Base-by-base conservation (phyloP, 2,329 filamentous ascomycete genomes). In the Xylaria sp. region DNA sequence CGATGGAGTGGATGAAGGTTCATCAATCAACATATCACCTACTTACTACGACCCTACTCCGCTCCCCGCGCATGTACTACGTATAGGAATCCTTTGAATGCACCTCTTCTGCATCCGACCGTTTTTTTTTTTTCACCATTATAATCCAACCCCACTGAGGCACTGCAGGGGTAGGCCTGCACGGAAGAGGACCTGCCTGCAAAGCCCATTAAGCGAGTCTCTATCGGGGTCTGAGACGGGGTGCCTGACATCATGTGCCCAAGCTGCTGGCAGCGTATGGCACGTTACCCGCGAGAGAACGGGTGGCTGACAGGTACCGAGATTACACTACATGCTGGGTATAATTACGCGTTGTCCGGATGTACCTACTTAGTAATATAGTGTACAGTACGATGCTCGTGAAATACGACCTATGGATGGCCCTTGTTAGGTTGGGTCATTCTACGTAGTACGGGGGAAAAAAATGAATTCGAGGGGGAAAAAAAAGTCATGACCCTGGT, bases 91-190 rank as follows among this genome's bases (percentile, higher is more conserved):
- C 32, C 44, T 65, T 58, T 62, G 29, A 42, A 57, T 44, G 16
- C 51, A 29, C 23, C 35, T 25, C 9, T 10, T 32, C 27, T 32
- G 51, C 51, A 54, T 51, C 12, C 27, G 21, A 50, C 37, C 51
- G n/a, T 66, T 47, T 40, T 35, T 66, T 47, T 40, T 35, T 18
- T 25, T 42, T 9, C 48, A 54, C 9, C 27, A 32, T 21, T 4
- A 2, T 8, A 27, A 13, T n/a, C 57, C 16, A 18, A 18, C 40
- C 53, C 66, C 62, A 59, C 61, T 58, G 44, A 51, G 50, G 3
- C 3, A 61, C 51, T 44, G 51, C 66, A 65, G 58, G 66, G 66
- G 27, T 61, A 21, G n/a, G 27, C 51, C 62, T 68, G 66, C 44
- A 47, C 16, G 44, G 51, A 58, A 51, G 35, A 61, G 50, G 59